A percentile compares a stretch with the other conserved stretches of the same genome.
phyloP scores from a whole-genome alignment of 2,329 filamentous ascomycete species.

The Alternaria novae-zelandiae region DNA sequence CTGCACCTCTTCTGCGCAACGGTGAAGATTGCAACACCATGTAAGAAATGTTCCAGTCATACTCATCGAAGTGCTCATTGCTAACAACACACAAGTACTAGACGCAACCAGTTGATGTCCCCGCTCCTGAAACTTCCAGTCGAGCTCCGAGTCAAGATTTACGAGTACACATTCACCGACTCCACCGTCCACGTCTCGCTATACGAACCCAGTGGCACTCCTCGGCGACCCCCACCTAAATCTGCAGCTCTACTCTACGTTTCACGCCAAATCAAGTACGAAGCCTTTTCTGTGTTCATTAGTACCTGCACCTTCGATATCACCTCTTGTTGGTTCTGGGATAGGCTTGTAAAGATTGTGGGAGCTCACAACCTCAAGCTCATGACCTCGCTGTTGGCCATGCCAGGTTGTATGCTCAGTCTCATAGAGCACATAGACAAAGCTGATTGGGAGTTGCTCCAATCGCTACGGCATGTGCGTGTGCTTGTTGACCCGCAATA shows the following conservation, averaged over 20 bases:
- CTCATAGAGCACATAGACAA: not conserved
- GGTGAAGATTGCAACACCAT: not conserved
- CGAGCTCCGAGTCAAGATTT: not conserved
- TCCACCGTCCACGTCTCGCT: not conserved
- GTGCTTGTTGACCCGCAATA: not conserved
- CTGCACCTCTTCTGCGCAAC: not conserved
- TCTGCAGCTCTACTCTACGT: not conserved
- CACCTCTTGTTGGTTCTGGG: not conserved
- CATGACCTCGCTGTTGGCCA: not conserved
- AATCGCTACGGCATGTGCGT: not conserved
- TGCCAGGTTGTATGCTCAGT: not conserved
- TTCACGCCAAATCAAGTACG: not conserved
- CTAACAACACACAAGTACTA: not conserved
- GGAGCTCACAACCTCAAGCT: not conserved
- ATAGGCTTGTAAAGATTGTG: not conserved
- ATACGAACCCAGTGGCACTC: not conserved
- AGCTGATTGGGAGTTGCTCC: not conserved
- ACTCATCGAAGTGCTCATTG: too few relatives aligned
- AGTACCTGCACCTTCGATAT: not conserved
- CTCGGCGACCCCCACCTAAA: not conserved
- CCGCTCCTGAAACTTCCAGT: not conserved
- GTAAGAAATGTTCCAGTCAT: too few relatives aligned
- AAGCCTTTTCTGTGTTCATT: not conserved
- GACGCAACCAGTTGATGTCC: not conserved
- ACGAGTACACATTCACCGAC: not conserved